Evolutionary conservation across 2,329 filamentous ascomycete species (phyloP).

Genomic region (Zelopaecilomyces penicillatus): DNA sequence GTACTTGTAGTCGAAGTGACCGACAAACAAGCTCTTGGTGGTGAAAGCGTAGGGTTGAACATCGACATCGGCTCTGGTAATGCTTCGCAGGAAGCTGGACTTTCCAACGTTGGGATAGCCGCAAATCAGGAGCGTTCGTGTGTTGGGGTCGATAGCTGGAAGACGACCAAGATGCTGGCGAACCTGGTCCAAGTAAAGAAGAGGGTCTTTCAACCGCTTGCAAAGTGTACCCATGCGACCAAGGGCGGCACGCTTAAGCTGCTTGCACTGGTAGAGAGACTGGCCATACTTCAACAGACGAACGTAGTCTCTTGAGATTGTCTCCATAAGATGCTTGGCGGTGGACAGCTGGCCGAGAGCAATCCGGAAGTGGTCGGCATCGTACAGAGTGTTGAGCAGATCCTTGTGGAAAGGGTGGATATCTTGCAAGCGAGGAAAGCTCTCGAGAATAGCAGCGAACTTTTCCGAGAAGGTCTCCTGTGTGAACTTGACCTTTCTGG

Average conservation of each 20-base stretch:
- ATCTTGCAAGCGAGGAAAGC: constrained; percentile 85
- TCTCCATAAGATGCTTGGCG: constrained; percentile 93
- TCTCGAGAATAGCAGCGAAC: constrained; percentile 80
- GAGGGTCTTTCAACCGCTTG: constrained; percentile 86
- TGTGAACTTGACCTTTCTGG: constrained; percentile 96
- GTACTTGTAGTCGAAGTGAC: constrained; percentile 91
- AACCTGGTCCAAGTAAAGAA: constrained; percentile 85
- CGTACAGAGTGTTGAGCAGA: constrained; percentile 92
- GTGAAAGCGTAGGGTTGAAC: constrained; percentile 98
- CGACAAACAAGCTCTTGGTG: constrained; percentile 93
- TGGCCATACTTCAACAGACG: constrained; percentile 88
- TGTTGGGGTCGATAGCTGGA: constrained; percentile 97
- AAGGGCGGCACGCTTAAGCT: constrained; percentile 90
- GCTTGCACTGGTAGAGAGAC: constrained; percentile 97
- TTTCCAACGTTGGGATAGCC: constrained; percentile 98
- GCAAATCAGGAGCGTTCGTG: constrained; percentile 88
- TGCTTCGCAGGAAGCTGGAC: constrained; percentile 86
- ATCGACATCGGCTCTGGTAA: constrained; percentile 91
- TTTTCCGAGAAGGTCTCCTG: constrained; percentile 96
- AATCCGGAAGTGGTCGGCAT: constrained; percentile 96
- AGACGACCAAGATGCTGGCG: constrained; percentile 95
- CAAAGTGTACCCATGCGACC: constrained; percentile 98
- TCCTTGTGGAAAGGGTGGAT: constrained; percentile 86
- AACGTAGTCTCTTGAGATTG: constrained; percentile 91
- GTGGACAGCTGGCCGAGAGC: constrained; percentile 93